Evolutionary conservation across 1,139 yeast species (phyloP), one percentile per base, ranked within the genome.

Genomic region (Nakaseomyces bracarensis): DNA sequence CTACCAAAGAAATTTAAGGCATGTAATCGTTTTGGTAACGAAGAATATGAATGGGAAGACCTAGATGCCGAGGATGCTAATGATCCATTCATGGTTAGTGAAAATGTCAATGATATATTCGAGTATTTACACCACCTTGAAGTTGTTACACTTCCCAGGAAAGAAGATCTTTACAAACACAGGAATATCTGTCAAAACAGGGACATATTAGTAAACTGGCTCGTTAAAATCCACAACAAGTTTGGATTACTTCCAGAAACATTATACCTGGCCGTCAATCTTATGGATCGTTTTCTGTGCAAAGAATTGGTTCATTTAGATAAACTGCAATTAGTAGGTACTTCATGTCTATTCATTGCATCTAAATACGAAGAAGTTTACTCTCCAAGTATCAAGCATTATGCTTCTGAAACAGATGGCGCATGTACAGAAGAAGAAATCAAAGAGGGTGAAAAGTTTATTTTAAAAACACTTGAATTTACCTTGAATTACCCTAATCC

Each of bases 361-460:
- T 91, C 96, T 19, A 91, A 91, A 66, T 87, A 85, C 61, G 97
- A 89, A 66, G 97, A 89, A 65, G 95, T 89, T 38, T 84, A 84
- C 59, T 77, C 91, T 8, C 97, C 97, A 13, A 79, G 93, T 31
- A 85, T 87, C 43, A 77, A 79, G 53, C 84, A 86, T 65, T 87
- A 86, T 64, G 89, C 95, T 10, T 83, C 82, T 60, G 86, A 85
- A 53, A 83, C 95, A 36, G 95, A 85, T 58, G 83, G 87, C 18
- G 84, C 82, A 52, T 60, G 65, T 27, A 73, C 82, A 20, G 93
- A 81, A 58, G 89, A 82, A 45, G 95, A 85, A 58, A 84, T 89
- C 43, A 71, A 87, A 53, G 83, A 79, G 57, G 95, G 95, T 30
- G 97, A 89, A 63, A 82, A 81, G 58, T 82, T 77, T 57, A 81